A percentile compares a stretch with the other conserved stretches of the same genome.
phyloP scores from a whole-genome alignment of 768 basidiomycete species.

The Tulasnella sp. region DNA sequence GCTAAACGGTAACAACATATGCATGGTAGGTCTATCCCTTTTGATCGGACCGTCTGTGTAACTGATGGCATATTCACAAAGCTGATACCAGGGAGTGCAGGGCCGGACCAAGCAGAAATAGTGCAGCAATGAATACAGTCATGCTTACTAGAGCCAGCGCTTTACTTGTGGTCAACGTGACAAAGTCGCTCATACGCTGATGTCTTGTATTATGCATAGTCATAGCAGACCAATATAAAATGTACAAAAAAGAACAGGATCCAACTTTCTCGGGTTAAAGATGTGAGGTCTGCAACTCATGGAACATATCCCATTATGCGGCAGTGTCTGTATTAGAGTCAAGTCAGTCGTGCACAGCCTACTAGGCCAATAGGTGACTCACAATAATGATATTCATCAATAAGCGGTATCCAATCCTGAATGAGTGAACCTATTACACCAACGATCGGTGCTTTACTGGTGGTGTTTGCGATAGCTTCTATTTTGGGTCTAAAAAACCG shows the following conservation, averaged over 20 bases:
- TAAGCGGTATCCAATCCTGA: conserved; percentile 78
- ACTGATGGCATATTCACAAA: conserved; percentile 21
- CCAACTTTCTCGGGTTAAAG: too few species aligned
- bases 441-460: conserved; percentile 46
- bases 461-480: conserved; percentile 44
- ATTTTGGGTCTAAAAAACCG: conserved; percentile 51
- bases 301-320: too few species aligned
- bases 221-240: too few species aligned
- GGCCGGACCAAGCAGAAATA: conserved; percentile 34
- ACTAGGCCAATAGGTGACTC: conserved; percentile 29
- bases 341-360: too few species aligned
- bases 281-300: too few species aligned
- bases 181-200: too few species aligned
- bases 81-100: conserved; percentile 60
- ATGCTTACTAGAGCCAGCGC: too few species aligned
- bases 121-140: too few species aligned
- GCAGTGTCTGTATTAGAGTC: too few species aligned
- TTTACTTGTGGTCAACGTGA: too few species aligned
- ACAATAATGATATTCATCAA: conserved; percentile 89
- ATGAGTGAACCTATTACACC: conserved; percentile 56
- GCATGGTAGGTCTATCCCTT: conserved; percentile 53
- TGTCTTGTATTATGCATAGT: too few species aligned
- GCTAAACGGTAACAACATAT: conserved; percentile 90
- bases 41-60: conserved; percentile 11
- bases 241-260: too few species aligned